Percentiles rank a stretch among this genome's conserved stretches.
These are phyloP conservation scores for Pseudomassariella vexata DNA, from an alignment of 2,329 filamentous ascomycete genomes.

Conservation along the genomic window DNA sequence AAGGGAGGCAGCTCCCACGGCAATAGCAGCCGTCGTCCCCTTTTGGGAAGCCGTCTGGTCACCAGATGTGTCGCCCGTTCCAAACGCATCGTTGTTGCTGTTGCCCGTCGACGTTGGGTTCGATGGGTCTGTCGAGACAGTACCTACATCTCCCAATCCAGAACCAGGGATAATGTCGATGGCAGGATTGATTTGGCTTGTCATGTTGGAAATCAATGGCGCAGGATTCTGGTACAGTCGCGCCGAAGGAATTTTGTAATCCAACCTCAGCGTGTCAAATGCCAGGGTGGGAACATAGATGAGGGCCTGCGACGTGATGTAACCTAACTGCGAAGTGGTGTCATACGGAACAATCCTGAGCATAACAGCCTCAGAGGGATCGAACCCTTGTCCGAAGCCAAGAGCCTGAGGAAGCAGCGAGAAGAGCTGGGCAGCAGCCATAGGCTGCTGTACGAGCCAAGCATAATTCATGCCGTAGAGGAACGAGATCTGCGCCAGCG, in stretches of 20 bases:
- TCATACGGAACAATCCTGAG: constrained; percentile 71
- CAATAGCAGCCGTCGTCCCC: constrained; percentile 64
- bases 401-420: constrained; percentile 68
- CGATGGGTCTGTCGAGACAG: constrained; percentile 31
- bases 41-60: constrained; percentile 50
- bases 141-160: constrained; percentile 32
- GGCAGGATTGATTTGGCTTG: constrained; percentile 75
- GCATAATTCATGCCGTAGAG: constrained; percentile 73
- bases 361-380: constrained; percentile 54
- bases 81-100: constrained; percentile 34
- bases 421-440: constrained; percentile 82
- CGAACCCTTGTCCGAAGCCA: constrained; percentile 55
- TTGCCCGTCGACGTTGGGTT: constrained; percentile 23
- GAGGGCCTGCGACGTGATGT: constrained; percentile 74
- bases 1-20: constrained; percentile 69
- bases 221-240: constrained; percentile 66
- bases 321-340: constrained; percentile 62
- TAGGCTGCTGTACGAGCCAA: constrained; percentile 67
- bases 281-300: constrained; percentile 69
- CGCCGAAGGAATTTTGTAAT: constrained; percentile 68
- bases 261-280: constrained; percentile 60
- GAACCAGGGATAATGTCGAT: constrained; percentile 59
- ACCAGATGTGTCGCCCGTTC: constrained; percentile 28
- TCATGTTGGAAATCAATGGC: constrained; percentile 63
- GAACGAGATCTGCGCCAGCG: constrained; percentile 81